Evolutionary conservation across 2,329 filamentous ascomycete genomes (phyloP).

Genomic region (Endothia cerciana): DNA sequence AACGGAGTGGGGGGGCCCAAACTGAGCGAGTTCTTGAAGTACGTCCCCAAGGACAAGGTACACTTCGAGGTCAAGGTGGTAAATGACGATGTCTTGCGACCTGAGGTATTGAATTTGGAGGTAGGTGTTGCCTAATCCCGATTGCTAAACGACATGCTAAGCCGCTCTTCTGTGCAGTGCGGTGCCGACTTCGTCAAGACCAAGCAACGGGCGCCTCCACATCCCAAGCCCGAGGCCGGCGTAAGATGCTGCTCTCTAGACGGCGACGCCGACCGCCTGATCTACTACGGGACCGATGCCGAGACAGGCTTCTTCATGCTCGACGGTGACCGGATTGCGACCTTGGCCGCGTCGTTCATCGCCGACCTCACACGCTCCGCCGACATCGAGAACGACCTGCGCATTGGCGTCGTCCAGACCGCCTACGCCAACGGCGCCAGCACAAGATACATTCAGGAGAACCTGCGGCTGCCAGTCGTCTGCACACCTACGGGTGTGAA

Average conservation of each 20-base stretch:
- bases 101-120: constrained; percentile 86
- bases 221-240: constrained; percentile 74
- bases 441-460: constrained; percentile 88
- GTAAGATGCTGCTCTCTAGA: constrained; percentile 90
- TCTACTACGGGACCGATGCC: constrained; percentile 90
- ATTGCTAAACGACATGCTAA: neutral
- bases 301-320: constrained; percentile 87
- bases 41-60: constrained; percentile 71
- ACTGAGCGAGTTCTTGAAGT: constrained; percentile 82
- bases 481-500: constrained; percentile 97
- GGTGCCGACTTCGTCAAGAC: constrained; percentile 98
- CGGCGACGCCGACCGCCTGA: constrained; percentile 91
- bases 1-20: constrained; percentile 97
- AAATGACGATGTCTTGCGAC: constrained; percentile 91
- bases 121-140: constrained; percentile 52
- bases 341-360: constrained; percentile 90
- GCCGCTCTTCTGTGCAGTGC: constrained; percentile 57
- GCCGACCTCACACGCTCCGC: constrained; percentile 82
- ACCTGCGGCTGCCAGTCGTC: constrained; percentile 84
- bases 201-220: constrained; percentile 85
- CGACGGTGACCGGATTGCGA: constrained; percentile 95
- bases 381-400: constrained; percentile 77
- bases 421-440: constrained; percentile 97
- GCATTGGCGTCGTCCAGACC: constrained; percentile 94
- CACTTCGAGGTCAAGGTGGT: constrained; percentile 81